Base-by-base conservation (phyloP, 176 grass and related monocot species). In the Sorghum bicolor region DNA sequence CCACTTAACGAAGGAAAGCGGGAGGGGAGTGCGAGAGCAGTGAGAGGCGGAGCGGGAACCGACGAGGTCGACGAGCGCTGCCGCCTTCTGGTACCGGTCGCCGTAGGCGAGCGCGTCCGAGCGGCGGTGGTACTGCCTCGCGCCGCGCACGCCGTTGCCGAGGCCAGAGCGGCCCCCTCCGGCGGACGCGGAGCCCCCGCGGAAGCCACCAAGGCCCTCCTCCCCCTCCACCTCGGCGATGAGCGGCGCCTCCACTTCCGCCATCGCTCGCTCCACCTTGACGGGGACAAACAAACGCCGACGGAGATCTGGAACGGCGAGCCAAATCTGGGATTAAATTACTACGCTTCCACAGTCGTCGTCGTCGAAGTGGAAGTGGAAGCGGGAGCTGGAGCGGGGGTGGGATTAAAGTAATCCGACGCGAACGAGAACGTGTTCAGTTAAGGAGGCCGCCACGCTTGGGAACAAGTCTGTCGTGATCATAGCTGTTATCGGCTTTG, bases 1-100 rank as follows among this genome's bases (percentile, higher is more conserved):
- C 24, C 7, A 29, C 58, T n/a, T 8, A 67, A 53, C 20, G 40
- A 37, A 71, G 24, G 68, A 57, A 32, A 70, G 70, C 48, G 39
- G 78, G n/a, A n/a, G 60, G 77, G 32, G 39, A 6, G 47, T 11
- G 64, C 6, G 24, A 43, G 55, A 17, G 30, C 8, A 40, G 31
- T 6, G 52, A 33, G 53, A 25, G 28, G 32, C 8, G 5, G 78
- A 67, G 43, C 5, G 20, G 71, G 70, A 81, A 90, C 89, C 41
- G 53, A 98, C 96, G 24, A 98, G 92, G 82, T 98, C 96, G 30
- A 98, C 96, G 67, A 95, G 96, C 32, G 96, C 96, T 13, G 96
- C 96, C 37, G 96, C 96, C 86, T 98, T 98, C 96, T 98, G 96
- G 89, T 90, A 98, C 72, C 64, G 91, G 70, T 92, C 86, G 72